These are phyloP conservation scores for Cutaneotrichosporon sp. DNA, from an alignment of 1,284 basidiomycete genomes.

Conservation along the genomic window DNA sequence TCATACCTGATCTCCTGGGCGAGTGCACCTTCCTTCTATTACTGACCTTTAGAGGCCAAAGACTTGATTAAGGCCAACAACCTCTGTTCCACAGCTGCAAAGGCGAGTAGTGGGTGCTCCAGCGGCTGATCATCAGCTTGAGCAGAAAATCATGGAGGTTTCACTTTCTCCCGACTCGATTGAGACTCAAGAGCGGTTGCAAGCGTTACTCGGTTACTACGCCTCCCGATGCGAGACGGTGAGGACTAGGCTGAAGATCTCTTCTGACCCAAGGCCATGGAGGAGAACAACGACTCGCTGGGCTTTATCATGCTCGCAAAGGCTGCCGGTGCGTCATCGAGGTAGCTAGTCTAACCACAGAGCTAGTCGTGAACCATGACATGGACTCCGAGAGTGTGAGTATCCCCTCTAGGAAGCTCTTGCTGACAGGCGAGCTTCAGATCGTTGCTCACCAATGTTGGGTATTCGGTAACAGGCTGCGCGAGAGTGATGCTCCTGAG, in stretches of 20 bases:
- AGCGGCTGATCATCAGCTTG: conserved; percentile 1
- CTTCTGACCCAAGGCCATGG: conserved; percentile 6
- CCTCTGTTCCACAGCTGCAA: conserved; percentile 9
- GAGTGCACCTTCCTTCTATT: not conserved
- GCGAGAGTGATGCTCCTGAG: not conserved
- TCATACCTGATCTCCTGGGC: conserved; percentile 6
- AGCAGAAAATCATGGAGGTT: conserved; percentile 1
- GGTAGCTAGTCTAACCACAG: not conserved
- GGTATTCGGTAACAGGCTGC: conserved; percentile 3
- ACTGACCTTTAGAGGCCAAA: not conserved
- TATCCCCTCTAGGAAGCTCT: not conserved
- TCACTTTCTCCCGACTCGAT: not conserved
- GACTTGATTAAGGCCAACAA: conserved; percentile 5
- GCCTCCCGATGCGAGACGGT: conserved; percentile 16
- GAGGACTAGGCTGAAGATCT: not conserved
- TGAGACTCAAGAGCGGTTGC: not conserved
- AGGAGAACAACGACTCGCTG: conserved; percentile 9
- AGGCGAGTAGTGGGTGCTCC: not conserved
- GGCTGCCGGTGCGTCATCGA: conserved; percentile 5
- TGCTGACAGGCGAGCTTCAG: conserved; percentile 13
- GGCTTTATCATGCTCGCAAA: conserved; percentile 15
- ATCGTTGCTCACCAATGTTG: conserved; percentile 10
- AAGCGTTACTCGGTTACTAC: conserved; percentile 12
- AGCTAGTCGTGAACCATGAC: not conserved
- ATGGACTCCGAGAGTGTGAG: not conserved